Evolutionary conservation across 1,284 basidiomycete species (phyloP).

Genomic region (Malassezia caprae): DNA sequence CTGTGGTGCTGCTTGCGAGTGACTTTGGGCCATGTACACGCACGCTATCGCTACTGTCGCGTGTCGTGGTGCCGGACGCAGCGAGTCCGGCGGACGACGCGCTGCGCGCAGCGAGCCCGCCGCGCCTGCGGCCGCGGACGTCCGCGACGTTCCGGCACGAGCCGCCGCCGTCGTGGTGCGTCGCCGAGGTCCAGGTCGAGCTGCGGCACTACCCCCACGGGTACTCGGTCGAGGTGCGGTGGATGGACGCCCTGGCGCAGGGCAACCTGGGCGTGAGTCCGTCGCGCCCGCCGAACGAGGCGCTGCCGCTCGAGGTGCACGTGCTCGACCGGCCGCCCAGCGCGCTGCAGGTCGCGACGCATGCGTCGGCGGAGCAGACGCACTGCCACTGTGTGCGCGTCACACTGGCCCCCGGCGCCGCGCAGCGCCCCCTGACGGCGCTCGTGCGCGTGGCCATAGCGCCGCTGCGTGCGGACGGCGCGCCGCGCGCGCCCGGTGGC

Average conservation of each 20-base stretch:
- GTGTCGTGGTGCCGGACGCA: background rate
- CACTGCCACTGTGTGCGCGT: slow-evolving; percentile 41
- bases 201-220: slow-evolving; percentile 40
- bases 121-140: slow-evolving; percentile 8
- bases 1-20: background rate
- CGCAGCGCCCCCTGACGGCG: background rate
- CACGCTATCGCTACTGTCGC: background rate
- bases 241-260: background rate
- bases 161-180: slow-evolving; percentile 20
- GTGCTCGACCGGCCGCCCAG: slow-evolving; percentile 42
- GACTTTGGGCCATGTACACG: slow-evolving; percentile 6
- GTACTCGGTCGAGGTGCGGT: slow-evolving; percentile 35
- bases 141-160: slow-evolving; percentile 16
- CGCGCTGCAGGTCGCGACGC: slow-evolving; percentile 42
- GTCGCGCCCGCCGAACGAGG: background rate
- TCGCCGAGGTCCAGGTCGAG: slow-evolving; percentile 42
- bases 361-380: slow-evolving; percentile 31
- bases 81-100: background rate
- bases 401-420: slow-evolving; percentile 17
- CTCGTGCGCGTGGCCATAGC: slow-evolving; percentile 20
- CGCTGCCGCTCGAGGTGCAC: slow-evolving; percentile 26
- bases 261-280: background rate
- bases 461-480: slow-evolving; percentile 9
- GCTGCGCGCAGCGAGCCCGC: background rate
- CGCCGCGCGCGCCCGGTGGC: background rate